Base-by-base conservation (phyloP, 1,284 basidiomycete species). In the Ceratobasidium sp. region DNA sequence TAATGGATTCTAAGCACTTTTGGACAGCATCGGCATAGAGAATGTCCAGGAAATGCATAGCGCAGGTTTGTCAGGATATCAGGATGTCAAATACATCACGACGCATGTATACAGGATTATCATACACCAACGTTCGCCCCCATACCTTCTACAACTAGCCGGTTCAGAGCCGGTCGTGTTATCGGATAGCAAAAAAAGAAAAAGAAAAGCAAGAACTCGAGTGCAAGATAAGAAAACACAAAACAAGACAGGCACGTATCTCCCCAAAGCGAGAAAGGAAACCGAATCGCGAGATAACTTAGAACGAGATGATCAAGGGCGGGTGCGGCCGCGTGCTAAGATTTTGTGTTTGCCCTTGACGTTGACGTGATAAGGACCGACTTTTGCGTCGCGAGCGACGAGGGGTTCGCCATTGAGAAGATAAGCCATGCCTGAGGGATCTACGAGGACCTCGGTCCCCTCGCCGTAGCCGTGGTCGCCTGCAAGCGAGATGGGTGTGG, bases 321-420 rank as follows among this genome's bases (percentile, higher is more conserved):
- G 61, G 23, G 41, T 30, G 4, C 61, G 44, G 44, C 66, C 38
- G 41, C 66, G 66, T 32, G 41, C 26, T 7, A 70, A 54, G 41
- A 70, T 58, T 57, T 57, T 58, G 66, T 69, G 64, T 54, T 70
- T 58, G 38, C 66, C 66, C 43, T 58, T 70, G 41, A 70, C 54
- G 54, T 58, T 70, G 43, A 58, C 54, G 28, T 58, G 66, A 49
- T 58, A 70, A 26, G 66, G 66, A 21, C 54, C 54, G 26, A 58
- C 18, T 55, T 70, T 70, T n/a, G 38, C 66, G 66, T 70, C 54
- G 5, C 54, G 66, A 14, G 66, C 54, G 13, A 70, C 66, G 41
- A 70, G 54, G 3, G 66, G 66, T 30, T 70, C 66, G 54, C 66
- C 66, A 21, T 50, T 57, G 52, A 70, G 41, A 38, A 21, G 66